phyloP scores from a whole-genome alignment of 305 asterid genomes.

The Fraxinus angustifolia region DNA sequence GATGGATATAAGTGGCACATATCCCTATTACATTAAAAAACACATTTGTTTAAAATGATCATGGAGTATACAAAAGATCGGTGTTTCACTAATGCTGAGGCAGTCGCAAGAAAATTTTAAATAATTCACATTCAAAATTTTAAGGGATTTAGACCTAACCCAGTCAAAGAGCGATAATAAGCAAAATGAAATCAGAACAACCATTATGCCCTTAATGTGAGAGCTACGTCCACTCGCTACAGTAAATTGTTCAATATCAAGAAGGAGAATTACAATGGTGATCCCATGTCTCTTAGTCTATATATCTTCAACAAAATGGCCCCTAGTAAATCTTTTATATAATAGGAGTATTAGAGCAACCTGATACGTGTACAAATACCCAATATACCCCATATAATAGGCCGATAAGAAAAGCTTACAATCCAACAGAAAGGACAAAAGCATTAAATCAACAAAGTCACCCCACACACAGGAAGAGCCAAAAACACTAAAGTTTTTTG shows the following conservation, averaged over 20 bases:
- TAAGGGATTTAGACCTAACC: neutral
- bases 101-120: neutral
- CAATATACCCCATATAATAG: neutral
- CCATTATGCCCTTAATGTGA: neutral
- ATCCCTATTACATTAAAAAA: slow-evolving; percentile 27
- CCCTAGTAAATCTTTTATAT: neutral
- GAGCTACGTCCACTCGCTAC: neutral
- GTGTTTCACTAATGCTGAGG: neutral
- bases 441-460: neutral
- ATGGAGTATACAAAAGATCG: neutral
- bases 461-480: neutral
- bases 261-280: neutral
- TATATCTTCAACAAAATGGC: neutral
- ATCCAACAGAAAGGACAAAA: neutral
- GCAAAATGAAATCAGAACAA: neutral
- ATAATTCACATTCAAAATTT: neutral
- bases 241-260: neutral
- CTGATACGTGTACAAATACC: neutral
- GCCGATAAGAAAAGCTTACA: neutral
- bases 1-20: slow-evolving; percentile 38
- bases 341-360: neutral
- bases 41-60: neutral
- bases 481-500: neutral
- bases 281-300: neutral
- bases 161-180: neutral